Evolutionary conservation across 495 filamentous ascomycete species (phyloP), one percentile per base, ranked within the genome.

Genomic region (Aspergillus bertholletiae): DNA sequence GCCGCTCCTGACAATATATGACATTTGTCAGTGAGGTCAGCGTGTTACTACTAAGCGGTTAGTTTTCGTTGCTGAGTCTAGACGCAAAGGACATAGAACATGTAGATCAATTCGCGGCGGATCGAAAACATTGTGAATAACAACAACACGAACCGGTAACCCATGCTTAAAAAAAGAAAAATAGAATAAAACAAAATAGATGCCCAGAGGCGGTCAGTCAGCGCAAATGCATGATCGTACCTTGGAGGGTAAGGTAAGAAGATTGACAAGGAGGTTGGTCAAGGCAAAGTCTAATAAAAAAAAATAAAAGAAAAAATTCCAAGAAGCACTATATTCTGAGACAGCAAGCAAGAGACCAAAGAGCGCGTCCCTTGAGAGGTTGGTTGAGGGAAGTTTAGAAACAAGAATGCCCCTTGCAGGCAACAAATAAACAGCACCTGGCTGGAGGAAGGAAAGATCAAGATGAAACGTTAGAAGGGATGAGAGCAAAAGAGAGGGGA

Each of bases 401-500:
- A 53, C 32, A 53, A 54, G 47, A 28, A 51, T 37, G 40, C 55
- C 62, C 68, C 66, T 67, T 71, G 61, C 59, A 63, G 65, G 18
- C 24, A 37, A 52, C 54, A 28, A 51, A 57, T n/a, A 56, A 56
- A 58, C 68, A 71, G 70, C 70, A 62, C 70, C 68, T 68, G 73
- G 74, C 70, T 69, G 68, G 58, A 56, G 53, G 61, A 55, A 43
- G 26, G 41, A 56, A 35, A 51, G 53, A 56, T 17, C 53, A 46
- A 51, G 41, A 39, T 56, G 58, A 55, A 59, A 58, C 49, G 55
- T 52, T 54, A 56, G 58, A 57, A 55, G 58, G n/a, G 54, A 64
- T 49, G 50, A 56, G 40, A 57, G 58, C 43, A 35, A 49, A 53
- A 49, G 39, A 54, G 57, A 48, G 26, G 48, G 46, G 48, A 44